Evolutionary conservation across 2,329 filamentous ascomycete species (phyloP), one percentile per base, ranked within the genome.

Genomic region (Sporothrix globosa): DNA sequence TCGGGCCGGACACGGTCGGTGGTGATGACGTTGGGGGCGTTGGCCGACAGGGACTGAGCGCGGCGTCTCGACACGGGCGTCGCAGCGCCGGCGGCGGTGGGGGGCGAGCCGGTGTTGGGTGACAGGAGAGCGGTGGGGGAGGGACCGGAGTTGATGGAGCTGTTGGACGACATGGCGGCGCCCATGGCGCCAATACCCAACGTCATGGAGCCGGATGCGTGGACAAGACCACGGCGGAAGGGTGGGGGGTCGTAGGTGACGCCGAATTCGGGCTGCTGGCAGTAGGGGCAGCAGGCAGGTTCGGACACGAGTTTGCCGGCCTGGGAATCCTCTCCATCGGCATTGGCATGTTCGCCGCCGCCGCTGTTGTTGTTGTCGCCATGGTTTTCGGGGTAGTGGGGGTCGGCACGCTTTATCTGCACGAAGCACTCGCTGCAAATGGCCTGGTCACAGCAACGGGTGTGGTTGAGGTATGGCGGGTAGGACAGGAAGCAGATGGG

Each of bases 381-480:
- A 71, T 86, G 83, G 77, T 96, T 92, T 78, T 97, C 92, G 1
- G 93, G 92, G 52, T 93, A 88, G 78, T 97, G 92, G 11, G 93
- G 94, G 74, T 99, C 95, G 4, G 93, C 90, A 54, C 96, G 88
- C 79, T 97, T 98, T 78, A 99, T 99, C 79, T 99, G 96, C 4
- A 99, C 96, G 77, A 99, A 99, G 79, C 96, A 99, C 81, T 99
- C 96, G 54, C 94, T 98, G 81, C 96, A 99, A 73, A 99, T 98
- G 6, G 92, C 86, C 78, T 99, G 96, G 76, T 97, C 93, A 79
- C 96, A 99, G 78, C 96, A 99, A 74, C 96, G 86, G 0, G 96
- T 99, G 74, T 90, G 91, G 81, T 99, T 99, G 41, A 99, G 85
- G 77, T 96, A 96, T 3, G 93, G 93, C 0, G 96, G 96, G 75